These are phyloP conservation scores for Macroventuria anomochaeta DNA, from an alignment of 2,329 filamentous ascomycete genomes.

Conservation along the genomic window DNA sequence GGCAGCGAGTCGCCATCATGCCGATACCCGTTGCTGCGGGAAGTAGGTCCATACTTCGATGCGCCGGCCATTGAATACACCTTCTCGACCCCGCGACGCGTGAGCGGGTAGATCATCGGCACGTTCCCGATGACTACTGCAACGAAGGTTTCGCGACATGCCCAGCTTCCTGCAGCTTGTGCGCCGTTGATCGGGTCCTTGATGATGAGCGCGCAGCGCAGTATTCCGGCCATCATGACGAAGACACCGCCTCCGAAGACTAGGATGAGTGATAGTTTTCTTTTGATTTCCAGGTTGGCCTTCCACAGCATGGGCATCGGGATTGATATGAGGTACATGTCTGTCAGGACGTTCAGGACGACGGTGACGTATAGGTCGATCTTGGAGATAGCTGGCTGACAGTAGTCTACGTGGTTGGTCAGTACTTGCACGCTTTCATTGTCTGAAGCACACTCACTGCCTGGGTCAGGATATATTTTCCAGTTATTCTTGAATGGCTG, in stretches of 20 bases:
- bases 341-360: conserved; percentile 61
- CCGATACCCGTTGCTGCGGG: conserved; percentile 1
- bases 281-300: conserved; percentile 54
- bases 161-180: conserved; percentile 51
- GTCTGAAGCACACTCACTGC: conserved; percentile 50
- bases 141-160: conserved; percentile 55
- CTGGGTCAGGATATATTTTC: conserved; percentile 66
- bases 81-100: conserved; percentile 21
- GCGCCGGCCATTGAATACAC: conserved; percentile 12
- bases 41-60: not conserved
- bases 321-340: conserved; percentile 66
- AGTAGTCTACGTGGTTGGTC: conserved; percentile 17
- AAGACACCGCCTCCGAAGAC: conserved; percentile 64
- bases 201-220: conserved; percentile 48
- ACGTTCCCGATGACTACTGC: conserved; percentile 53
- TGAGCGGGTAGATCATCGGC: conserved; percentile 51
- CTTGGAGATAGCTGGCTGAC: conserved; percentile 19
- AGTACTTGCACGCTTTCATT: not conserved
- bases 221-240: conserved; percentile 61
- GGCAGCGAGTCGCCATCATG: conserved; percentile 12
- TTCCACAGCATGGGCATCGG: conserved; percentile 64
- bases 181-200: conserved; percentile 48
- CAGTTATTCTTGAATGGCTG: conserved; percentile 62
- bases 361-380: conserved; percentile 33
- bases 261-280: conserved; percentile 61